These are phyloP conservation scores for Coccinonectria pachysandricola DNA, from an alignment of 2,329 filamentous ascomycete genomes.

Conservation along the genomic window DNA sequence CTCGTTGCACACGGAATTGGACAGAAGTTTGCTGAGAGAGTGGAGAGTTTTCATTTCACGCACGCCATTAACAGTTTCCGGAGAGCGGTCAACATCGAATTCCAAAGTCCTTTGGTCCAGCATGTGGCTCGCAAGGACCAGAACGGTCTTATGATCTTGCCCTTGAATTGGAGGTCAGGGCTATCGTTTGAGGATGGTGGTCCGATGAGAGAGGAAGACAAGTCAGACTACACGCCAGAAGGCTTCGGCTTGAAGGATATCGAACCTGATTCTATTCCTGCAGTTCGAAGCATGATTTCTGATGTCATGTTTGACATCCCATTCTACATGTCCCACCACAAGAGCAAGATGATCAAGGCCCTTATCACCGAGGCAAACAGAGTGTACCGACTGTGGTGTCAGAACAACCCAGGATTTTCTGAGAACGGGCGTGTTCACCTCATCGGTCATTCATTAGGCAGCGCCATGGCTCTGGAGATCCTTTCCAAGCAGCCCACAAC, in stretches of 20 bases:
- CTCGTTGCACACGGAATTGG: constrained; percentile 93
- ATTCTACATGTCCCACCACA: constrained; percentile 94
- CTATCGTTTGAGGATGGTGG: constrained; percentile 78
- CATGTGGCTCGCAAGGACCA: constrained; percentile 64
- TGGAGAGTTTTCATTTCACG: constrained; percentile 95
- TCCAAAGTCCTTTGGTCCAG: constrained; percentile 64
- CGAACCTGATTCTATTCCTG: constrained; percentile 80
- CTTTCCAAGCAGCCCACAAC: constrained; percentile 78
- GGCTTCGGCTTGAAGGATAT: constrained; percentile 72
- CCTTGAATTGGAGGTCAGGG: constrained; percentile 86
- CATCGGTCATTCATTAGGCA: constrained; percentile 87
- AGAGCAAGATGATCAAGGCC: constrained; percentile 85
- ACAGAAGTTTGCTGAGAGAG: constrained; percentile 86
- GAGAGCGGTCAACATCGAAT: constrained; percentile 74
- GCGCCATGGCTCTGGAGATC: constrained; percentile 88
- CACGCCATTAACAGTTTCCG: constrained; percentile 90
- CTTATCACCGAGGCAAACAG: constrained; percentile 86
- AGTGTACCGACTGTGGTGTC: constrained; percentile 91
- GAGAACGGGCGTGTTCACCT: constrained; percentile 78
- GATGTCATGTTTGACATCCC: constrained; percentile 98
- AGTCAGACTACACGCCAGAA: constrained; percentile 42
- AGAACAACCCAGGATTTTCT: constrained; percentile 81
- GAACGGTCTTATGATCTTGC: constrained; percentile 86
- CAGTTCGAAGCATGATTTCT: constrained; percentile 85
- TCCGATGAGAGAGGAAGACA: constrained; percentile 44